A percentile compares a stretch with the other conserved stretches of the same genome.
Evolutionary conservation across 2,329 filamentous ascomycete genomes (phyloP).

Genomic region (Parafenestella ontariensis): DNA sequence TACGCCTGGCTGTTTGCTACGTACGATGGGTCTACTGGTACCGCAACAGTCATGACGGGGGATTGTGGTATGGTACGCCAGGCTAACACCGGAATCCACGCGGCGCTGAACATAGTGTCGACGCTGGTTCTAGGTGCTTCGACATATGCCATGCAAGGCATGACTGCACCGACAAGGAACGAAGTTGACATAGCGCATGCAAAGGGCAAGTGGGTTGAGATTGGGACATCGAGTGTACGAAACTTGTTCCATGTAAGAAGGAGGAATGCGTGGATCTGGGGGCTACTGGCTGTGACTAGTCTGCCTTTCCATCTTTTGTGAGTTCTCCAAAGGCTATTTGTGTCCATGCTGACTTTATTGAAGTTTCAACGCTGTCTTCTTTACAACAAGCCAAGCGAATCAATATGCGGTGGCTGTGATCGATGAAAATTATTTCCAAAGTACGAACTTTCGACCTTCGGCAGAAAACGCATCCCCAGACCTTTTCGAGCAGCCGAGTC

Average conservation of each 20-base stretch:
- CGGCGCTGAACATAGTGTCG: constrained; percentile 56
- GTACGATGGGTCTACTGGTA: not conserved
- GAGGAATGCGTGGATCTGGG: constrained; percentile 16
- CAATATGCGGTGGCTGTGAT: constrained; percentile 26
- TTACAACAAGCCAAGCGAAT: constrained; percentile 20
- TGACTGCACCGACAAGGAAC: constrained; percentile 26
- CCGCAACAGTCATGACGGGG: constrained; percentile 18
- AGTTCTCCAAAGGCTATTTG: not conserved
- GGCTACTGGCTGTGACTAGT: constrained; percentile 14
- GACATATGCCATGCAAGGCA: constrained; percentile 31
- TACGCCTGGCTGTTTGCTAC: constrained; percentile 15
- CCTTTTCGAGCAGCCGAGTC: constrained; percentile 8
- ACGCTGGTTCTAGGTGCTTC: constrained; percentile 26
- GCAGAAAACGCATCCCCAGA: constrained; percentile 15
- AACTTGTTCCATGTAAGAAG: constrained; percentile 18
- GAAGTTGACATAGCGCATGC: constrained; percentile 31
- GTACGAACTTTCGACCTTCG: constrained; percentile 12
- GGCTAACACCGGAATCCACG: constrained; percentile 46
- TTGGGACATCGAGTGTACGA: constrained; percentile 21
- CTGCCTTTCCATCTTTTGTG: constrained; percentile 27
- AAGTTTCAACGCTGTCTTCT: constrained; percentile 26
- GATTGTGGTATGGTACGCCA: constrained; percentile 20
- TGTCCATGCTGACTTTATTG: not conserved
- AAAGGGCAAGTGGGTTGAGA: constrained; percentile 32
- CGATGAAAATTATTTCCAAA: constrained; percentile 6